Evolutionary conservation across 345 rosid genomes (phyloP).

Genomic region (Syzygium jambos): DNA sequence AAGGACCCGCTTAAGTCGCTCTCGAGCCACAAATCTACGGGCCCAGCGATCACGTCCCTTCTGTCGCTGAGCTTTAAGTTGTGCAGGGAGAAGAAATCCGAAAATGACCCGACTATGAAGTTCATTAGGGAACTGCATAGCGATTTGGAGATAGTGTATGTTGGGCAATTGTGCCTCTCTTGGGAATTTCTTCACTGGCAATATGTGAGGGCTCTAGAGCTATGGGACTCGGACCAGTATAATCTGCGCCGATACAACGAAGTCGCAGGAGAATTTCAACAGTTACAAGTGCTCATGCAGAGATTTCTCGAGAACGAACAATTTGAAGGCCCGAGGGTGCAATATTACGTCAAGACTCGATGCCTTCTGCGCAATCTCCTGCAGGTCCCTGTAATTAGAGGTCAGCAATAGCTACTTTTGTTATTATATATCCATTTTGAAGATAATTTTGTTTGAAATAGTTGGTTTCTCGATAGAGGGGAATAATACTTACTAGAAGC

Average conservation of each 20-base stretch:
- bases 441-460: not conserved
- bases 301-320: constrained; percentile 84
- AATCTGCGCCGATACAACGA: constrained; percentile 52
- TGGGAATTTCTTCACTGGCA: constrained; percentile 99
- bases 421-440: no score
- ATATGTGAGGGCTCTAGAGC: constrained; percentile 61
- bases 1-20: constrained; percentile 49
- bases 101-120: constrained; percentile 44
- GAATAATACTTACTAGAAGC: not conserved
- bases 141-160: constrained; percentile 76
- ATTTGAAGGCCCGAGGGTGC: constrained; percentile 77
- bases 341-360: constrained; percentile 62
- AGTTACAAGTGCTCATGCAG: constrained; percentile 77
- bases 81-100: constrained; percentile 33
- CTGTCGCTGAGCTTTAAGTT: constrained; percentile 35
- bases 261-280: constrained; percentile 89
- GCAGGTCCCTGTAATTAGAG: constrained; percentile 88
- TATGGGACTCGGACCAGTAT: constrained; percentile 66
- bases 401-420: constrained; percentile 12
- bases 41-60: constrained; percentile 30
- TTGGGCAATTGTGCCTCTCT: constrained; percentile 94
- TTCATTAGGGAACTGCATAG: constrained; percentile 52
- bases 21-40: constrained; percentile 23
- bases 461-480: not conserved
- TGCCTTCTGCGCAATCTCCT: constrained; percentile 68